Conservation (phyloP, 192 early-diverging fungal genomes). For the Phlyctochytrium arcticum region DNA sequence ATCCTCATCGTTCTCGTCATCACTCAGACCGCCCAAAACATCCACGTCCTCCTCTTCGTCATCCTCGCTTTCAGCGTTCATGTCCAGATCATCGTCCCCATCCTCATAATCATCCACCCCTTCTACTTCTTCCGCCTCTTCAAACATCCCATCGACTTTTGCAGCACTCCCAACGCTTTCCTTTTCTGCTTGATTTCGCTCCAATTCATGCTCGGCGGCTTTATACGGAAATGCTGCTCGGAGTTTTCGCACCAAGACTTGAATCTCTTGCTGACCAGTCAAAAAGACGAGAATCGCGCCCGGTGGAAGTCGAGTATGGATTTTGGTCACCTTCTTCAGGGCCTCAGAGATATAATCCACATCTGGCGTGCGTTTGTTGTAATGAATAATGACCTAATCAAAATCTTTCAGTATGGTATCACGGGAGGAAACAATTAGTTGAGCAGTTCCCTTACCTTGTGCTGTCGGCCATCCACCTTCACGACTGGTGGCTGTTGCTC, state of each 20-base stretch:
- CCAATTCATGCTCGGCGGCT: constrained; percentile 16
- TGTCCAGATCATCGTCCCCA: constrained; percentile 27
- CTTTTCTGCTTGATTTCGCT: constrained; percentile 18
- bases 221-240: constrained; percentile 57
- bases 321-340: constrained; percentile 87
- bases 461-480: constrained; percentile 89
- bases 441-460: constrained; percentile 70
- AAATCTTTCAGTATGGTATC: too few relatives aligned
- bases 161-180: not conserved
- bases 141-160: too few relatives aligned
- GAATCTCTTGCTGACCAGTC: constrained; percentile 93
- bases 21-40: constrained; percentile 37
- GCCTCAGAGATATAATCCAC: constrained; percentile 83
- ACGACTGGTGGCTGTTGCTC: constrained; percentile 71
- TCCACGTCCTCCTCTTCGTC: constrained; percentile 68
- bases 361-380: constrained; percentile 87
- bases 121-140: constrained; percentile 40
- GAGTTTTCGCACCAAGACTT: constrained; percentile 69
- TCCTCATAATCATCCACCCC: constrained; percentile 62
- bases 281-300: constrained; percentile 95
- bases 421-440: too few relatives aligned
- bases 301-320: constrained; percentile 85
- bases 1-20: constrained; percentile 53
- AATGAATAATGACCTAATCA: constrained; percentile 80
- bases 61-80: constrained; percentile 55